These are phyloP conservation scores for Arxiozyma slooffiae DNA, from an alignment of 1,139 yeast species.

Conservation along the genomic window DNA sequence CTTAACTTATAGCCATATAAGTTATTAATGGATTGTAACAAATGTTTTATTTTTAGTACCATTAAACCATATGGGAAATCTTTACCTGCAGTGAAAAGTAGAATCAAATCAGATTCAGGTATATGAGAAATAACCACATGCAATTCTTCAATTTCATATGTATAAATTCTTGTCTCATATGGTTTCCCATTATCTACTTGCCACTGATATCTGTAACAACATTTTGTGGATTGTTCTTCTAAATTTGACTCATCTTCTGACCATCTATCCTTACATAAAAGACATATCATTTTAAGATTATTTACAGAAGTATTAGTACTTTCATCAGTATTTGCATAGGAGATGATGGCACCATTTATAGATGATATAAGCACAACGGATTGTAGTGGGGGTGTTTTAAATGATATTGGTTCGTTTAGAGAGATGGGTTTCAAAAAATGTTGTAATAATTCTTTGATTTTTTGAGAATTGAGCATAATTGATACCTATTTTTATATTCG, in stretches of 20 bases:
- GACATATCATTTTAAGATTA: conserved; percentile 28
- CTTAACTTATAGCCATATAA: conserved; percentile 24
- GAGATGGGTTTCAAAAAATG: conserved; percentile 11
- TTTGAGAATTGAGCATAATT: conserved; percentile 17
- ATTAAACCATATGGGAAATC: conserved; percentile 26
- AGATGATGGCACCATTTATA: conserved; percentile 24
- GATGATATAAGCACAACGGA: conserved; percentile 21
- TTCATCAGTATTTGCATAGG: conserved; percentile 16
- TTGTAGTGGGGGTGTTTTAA: conserved; percentile 15
- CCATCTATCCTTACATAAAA: conserved; percentile 29
- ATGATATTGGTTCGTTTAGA: conserved; percentile 7
- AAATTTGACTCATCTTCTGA: conserved; percentile 21
- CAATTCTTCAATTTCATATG: conserved; percentile 27
- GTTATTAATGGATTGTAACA: conserved; percentile 17
- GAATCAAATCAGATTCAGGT: conserved; percentile 24
- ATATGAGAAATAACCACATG: conserved; percentile 26
- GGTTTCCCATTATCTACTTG: conserved; percentile 5
- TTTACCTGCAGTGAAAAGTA: conserved; percentile 20
- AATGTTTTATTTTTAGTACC: conserved; percentile 21
- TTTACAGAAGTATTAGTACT: conserved; percentile 12
- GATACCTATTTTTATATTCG: too few relatives aligned
- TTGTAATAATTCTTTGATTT: conserved; percentile 13
- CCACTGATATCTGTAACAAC: conserved; percentile 11
- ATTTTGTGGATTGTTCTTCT: conserved; percentile 9
- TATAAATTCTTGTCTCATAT: conserved; percentile 16